Conservation (phyloP, 345 rosid genomes). For the Linum usitatissimum region DNA sequence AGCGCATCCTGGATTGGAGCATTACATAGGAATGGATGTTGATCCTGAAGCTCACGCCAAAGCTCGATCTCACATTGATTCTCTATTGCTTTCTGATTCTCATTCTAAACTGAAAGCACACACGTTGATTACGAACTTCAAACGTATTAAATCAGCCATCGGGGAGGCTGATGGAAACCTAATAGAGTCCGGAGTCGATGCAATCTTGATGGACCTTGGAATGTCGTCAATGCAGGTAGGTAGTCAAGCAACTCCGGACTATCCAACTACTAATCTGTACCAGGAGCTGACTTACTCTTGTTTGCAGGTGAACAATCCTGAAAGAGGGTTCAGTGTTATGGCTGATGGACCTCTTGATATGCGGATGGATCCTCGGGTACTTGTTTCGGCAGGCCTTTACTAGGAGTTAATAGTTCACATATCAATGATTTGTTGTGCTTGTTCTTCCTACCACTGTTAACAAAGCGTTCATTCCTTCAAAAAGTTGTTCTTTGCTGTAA, state of each 20-base stretch:
- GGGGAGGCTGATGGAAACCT: constrained; percentile 32
- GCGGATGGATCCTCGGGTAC: constrained; percentile 94
- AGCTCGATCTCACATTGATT: constrained; percentile 39
- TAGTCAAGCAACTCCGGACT: neutral
- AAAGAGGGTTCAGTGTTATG: constrained; percentile 80
- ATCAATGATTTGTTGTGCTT: neutral
- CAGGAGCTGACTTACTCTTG: neutral
- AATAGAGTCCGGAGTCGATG: constrained; percentile 53
- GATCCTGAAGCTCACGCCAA: constrained; percentile 67
- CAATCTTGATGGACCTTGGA: constrained; percentile 89
- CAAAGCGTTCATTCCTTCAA: neutral
- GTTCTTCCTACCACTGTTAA: neutral
- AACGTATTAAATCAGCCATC: constrained; percentile 37
- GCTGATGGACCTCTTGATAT: constrained; percentile 89
- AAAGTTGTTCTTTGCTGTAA: neutral
- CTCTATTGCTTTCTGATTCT: constrained; percentile 21
- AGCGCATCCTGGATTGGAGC: constrained; percentile 52
- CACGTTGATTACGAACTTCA: constrained; percentile 49
- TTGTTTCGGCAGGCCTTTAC: neutral
- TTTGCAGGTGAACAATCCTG: constrained; percentile 73
- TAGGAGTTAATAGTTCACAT: too few species aligned
- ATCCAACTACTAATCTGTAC: neutral
- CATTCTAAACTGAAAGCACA: constrained; percentile 38
- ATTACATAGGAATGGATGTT: constrained; percentile 76
- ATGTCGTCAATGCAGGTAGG: constrained; percentile 97